Conservation (phyloP, 495 filamentous ascomycete species). For the Aspergillus sclerotioniger region DNA sequence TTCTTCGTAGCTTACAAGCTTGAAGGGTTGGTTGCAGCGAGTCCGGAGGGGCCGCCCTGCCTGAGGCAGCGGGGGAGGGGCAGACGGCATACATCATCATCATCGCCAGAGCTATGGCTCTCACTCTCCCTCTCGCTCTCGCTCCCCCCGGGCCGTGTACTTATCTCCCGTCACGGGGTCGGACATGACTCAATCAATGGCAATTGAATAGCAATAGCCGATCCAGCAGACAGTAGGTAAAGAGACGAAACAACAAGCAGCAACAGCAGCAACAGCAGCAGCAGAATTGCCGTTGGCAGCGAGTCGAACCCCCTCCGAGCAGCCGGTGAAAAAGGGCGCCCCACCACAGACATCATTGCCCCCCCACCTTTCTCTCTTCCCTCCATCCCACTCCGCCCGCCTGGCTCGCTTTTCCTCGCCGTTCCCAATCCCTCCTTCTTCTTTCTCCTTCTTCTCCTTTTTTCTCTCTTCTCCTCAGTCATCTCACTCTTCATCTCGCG, state of each 20-base stretch:
- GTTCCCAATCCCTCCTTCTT: conserved; percentile 20
- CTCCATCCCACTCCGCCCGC: conserved; percentile 18
- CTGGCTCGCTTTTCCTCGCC: conserved; percentile 16
- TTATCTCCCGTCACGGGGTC: too few species aligned
- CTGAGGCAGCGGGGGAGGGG: conserved; percentile 8
- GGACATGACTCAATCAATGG: too few species aligned
- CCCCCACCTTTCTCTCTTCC: conserved; percentile 33
- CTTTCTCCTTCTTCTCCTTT: conserved; percentile 11
- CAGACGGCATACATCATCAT: not conserved
- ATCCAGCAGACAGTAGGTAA: too few species aligned
- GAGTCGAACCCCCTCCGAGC: conserved; percentile 5
- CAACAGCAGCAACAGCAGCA: not conserved
- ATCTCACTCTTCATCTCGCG: conserved; percentile 1
- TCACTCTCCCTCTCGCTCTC: too few species aligned
- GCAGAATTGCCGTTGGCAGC: not conserved
- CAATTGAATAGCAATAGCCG: not conserved
- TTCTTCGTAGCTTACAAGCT: too few species aligned
- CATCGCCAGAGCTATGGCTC: not conserved
- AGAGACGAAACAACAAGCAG: too few species aligned
- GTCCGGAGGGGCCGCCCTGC: conserved; percentile 8
- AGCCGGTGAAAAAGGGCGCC: conserved; percentile 3
- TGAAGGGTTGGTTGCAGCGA: too few species aligned
- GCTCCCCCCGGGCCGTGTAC: too few species aligned
- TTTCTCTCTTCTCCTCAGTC: conserved; percentile 16
- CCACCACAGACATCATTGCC: conserved; percentile 32